Conservation (phyloP, 2,329 filamentous ascomycete species). For the Sporothrix phasma region DNA sequence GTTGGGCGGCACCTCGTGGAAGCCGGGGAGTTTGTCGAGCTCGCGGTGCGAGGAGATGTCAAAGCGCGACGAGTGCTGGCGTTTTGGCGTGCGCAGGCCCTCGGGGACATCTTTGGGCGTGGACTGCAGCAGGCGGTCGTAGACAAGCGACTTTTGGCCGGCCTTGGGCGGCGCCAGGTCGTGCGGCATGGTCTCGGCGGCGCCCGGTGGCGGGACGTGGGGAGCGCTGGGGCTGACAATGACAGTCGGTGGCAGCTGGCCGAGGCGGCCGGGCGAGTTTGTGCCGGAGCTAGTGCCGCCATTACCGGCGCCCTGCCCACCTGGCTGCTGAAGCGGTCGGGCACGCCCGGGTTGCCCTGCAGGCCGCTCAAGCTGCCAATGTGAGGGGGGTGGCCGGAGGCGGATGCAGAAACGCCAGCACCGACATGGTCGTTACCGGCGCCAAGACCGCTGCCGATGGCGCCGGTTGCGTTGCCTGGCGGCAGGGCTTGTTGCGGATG, state of each 20-base stretch:
- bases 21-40: slow-evolving; percentile 91
- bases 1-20: slow-evolving; percentile 94
- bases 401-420: slow-evolving; percentile 18
- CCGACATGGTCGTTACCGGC: slow-evolving; percentile 2
- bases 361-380: slow-evolving; percentile 24
- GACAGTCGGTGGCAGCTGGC: slow-evolving; percentile 69
- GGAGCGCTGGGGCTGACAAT: slow-evolving; percentile 91
- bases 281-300: slow-evolving; percentile 31
- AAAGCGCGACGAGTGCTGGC: slow-evolving; percentile 84
- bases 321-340: slow-evolving; percentile 31
- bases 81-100: slow-evolving; percentile 86
- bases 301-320: slow-evolving; percentile 30
- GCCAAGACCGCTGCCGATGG: slow-evolving; percentile 33
- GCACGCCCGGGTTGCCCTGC: slow-evolving; percentile 25
- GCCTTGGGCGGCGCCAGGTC: slow-evolving; percentile 91
- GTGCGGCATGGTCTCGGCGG: slow-evolving; percentile 95
- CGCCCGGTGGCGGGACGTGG: slow-evolving; percentile 83
- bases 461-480: slow-evolving; percentile 38
- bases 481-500: slow-evolving; percentile 72
- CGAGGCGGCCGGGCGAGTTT: slow-evolving; percentile 54
- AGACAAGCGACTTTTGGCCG: slow-evolving; percentile 78
- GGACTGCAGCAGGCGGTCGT: slow-evolving; percentile 83
- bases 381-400: slow-evolving; percentile 31
- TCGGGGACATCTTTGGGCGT: slow-evolving; percentile 96
- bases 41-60: slow-evolving; percentile 96